Evolutionary conservation across 192 early-diverging fungal species (phyloP).

Genomic region (Linnemannia elongata): DNA sequence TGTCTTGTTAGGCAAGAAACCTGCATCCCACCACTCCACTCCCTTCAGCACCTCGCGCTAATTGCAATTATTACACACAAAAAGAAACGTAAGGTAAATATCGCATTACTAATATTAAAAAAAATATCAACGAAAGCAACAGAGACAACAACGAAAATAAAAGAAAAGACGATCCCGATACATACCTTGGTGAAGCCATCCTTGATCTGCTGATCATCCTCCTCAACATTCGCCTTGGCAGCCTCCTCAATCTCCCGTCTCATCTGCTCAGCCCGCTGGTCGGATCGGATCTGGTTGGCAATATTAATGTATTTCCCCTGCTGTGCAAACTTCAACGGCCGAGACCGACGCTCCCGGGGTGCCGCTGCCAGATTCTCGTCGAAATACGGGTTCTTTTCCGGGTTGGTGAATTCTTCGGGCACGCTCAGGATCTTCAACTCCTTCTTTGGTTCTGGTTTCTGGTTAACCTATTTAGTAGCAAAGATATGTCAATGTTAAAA

Average conservation of each 20-base stretch:
- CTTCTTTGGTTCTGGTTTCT: conserved; percentile 60
- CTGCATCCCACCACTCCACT: conserved; percentile 99
- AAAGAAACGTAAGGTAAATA: neutral
- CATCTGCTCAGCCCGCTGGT: conserved; percentile 68
- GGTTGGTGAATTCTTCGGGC: conserved; percentile 69
- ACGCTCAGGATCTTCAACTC: conserved; percentile 62
- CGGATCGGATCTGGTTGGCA: conserved; percentile 86
- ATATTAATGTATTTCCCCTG: conserved; percentile 86
- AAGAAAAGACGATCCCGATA: neutral
- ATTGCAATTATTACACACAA: neutral
- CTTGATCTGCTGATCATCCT: conserved; percentile 36
- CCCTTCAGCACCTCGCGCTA: conserved; percentile 76
- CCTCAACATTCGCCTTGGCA: conserved; percentile 27
- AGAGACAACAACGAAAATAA: neutral
- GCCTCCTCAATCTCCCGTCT: conserved; percentile 50
- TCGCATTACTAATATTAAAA: neutral
- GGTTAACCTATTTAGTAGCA: conserved; percentile 22
- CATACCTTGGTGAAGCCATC: conserved; percentile 37
- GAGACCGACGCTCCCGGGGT: conserved; percentile 60
- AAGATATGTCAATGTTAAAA: conserved; percentile 12
- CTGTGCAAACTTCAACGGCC: conserved; percentile 82
- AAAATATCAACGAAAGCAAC: neutral
- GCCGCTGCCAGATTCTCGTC: conserved; percentile 73
- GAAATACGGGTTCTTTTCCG: conserved; percentile 90
- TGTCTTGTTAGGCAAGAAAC: conserved; percentile 75